phyloP scores from a whole-genome alignment of 192 early-diverging fungal genomes.

The Coemansia sp. region DNA sequence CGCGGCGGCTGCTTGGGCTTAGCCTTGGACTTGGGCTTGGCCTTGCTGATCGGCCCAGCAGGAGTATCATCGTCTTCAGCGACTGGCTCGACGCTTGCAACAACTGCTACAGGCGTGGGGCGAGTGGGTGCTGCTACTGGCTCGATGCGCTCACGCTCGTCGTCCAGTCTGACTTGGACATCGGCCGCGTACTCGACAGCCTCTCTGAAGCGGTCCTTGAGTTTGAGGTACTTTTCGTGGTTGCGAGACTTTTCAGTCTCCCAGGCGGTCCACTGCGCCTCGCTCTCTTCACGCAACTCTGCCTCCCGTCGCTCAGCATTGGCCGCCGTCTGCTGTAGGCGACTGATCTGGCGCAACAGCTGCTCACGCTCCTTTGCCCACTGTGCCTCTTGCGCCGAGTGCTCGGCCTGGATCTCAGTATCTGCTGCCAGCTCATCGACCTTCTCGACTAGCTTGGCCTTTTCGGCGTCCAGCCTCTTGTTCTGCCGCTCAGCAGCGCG shows the following conservation, averaged over 20 bases:
- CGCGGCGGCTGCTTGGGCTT: conserved; percentile 14
- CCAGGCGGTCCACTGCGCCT: conserved; percentile 40
- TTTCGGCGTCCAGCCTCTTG: conserved; percentile 37
- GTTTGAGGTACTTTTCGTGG: conserved; percentile 39
- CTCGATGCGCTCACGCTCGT: conserved; percentile 14
- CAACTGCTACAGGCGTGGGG: not conserved
- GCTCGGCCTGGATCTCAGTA: conserved; percentile 25
- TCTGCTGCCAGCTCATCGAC: conserved; percentile 23
- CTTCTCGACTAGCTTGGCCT: conserved; percentile 13
- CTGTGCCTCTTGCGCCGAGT: conserved; percentile 10
- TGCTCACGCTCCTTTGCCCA: conserved; percentile 48
- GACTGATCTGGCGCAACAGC: conserved; percentile 31
- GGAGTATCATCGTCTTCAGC: not conserved
- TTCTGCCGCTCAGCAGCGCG: conserved; percentile 17
- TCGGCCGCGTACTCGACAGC: conserved; percentile 41
- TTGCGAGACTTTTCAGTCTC: conserved; percentile 40
- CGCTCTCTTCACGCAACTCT: conserved; percentile 50
- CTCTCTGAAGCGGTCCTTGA: conserved; percentile 34
- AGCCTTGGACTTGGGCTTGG: conserved; percentile 6
- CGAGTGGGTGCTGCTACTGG: not conserved
- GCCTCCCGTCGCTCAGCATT: conserved; percentile 38
- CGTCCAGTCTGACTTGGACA: conserved; percentile 28
- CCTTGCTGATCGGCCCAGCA: not conserved
- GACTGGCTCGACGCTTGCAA: not conserved
- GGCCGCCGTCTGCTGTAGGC: conserved; percentile 33